These are phyloP conservation scores for Sugiyamaella qingdaonensis DNA, from an alignment of 805 yeast species.

Conservation along the genomic window DNA sequence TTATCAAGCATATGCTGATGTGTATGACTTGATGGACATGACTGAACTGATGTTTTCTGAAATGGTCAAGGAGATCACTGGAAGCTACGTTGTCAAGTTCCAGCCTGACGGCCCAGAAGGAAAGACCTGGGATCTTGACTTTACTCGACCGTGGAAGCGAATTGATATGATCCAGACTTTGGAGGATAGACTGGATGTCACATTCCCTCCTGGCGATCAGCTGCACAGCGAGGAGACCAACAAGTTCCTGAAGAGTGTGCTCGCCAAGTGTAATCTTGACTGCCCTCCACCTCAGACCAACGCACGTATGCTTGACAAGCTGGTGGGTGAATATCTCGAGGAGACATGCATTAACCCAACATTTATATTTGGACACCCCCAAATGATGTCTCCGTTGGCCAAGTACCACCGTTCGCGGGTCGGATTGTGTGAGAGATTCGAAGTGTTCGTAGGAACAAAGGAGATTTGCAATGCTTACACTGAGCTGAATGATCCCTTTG, in stretches of 20 bases:
- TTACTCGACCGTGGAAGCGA: slow-evolving; percentile 98
- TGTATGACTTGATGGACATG: slow-evolving; percentile 84
- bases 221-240: slow-evolving; percentile 93
- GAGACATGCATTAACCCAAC: slow-evolving; percentile 95
- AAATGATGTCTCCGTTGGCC: slow-evolving; percentile 99
- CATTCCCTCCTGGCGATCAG: slow-evolving; percentile 93
- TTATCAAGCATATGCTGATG: slow-evolving; percentile 96
- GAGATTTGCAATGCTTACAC: slow-evolving; percentile 98
- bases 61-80: slow-evolving; percentile 95
- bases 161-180: slow-evolving; percentile 94
- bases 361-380: slow-evolving; percentile 97
- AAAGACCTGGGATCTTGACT: slow-evolving; percentile 68
- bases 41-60: slow-evolving; percentile 92
- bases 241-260: slow-evolving; percentile 74
- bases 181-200: slow-evolving; percentile 79
- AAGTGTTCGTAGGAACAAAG: slow-evolving; percentile 97
- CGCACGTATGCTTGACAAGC: slow-evolving; percentile 97
- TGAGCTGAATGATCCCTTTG: slow-evolving; percentile 98
- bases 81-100: slow-evolving; percentile 76
- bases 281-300: slow-evolving; percentile 92
- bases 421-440: slow-evolving; percentile 97
- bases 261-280: slow-evolving; percentile 75
- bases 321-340: slow-evolving; percentile 89
- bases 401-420: slow-evolving; percentile 88
- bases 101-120: slow-evolving; percentile 95